phyloP scores from a whole-genome alignment of 2,329 filamentous ascomycete species.

The Trematosphaeria pertusa region DNA sequence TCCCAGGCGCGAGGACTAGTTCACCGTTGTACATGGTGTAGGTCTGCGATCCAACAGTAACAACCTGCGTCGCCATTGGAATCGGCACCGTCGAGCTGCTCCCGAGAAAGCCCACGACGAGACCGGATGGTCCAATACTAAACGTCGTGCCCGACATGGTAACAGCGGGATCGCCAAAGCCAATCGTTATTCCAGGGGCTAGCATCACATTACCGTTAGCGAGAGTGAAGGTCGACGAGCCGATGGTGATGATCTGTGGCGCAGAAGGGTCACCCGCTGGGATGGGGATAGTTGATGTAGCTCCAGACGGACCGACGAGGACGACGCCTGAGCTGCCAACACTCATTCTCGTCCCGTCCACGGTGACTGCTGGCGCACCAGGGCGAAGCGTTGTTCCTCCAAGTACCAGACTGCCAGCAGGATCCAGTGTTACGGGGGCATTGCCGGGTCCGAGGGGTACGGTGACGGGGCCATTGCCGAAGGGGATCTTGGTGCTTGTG shows the following conservation, averaged over 20 bases:
- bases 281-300: constrained; percentile 6
- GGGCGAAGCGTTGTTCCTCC: constrained; percentile 10
- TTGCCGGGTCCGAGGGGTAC: constrained; percentile 1
- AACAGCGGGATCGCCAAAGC: background rate
- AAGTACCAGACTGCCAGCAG: background rate
- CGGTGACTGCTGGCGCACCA: constrained; percentile 7
- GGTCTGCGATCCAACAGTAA: constrained; percentile 5
- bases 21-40: background rate
- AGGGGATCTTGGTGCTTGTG: constrained; percentile 4
- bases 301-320: constrained; percentile 5
- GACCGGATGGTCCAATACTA: background rate
- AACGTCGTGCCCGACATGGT: background rate
- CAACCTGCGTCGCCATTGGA: background rate
- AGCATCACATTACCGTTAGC: constrained; percentile 1
- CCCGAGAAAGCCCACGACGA: background rate
- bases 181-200: constrained; percentile 6
- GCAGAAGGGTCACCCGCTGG: background rate
- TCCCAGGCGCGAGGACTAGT: constrained; percentile 6
- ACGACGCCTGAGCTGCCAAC: constrained; percentile 13
- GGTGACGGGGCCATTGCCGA: constrained; percentile 6
- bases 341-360: constrained; percentile 12
- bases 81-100: background rate
- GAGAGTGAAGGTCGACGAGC: constrained; percentile 3
- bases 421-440: constrained; percentile 4
- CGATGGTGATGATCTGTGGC: background rate